Percentiles rank a stretch among this genome's conserved stretches.
Evolutionary conservation across 768 basidiomycete genomes (phyloP).

Genomic region (Psilocybe cubensis): DNA sequence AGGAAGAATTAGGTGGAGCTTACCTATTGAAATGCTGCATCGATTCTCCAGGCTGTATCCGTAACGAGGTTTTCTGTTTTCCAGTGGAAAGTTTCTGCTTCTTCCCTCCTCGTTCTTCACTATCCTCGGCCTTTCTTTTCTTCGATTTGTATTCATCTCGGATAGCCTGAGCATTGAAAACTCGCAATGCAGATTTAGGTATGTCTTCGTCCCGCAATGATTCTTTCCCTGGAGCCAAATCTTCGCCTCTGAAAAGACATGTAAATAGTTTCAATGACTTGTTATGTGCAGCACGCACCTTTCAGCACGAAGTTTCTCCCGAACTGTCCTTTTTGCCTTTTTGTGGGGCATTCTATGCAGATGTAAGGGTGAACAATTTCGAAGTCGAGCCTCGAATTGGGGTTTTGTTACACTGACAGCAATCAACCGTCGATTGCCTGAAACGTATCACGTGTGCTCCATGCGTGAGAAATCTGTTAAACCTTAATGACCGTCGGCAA

Average conservation of each 20-base stretch:
- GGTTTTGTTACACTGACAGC: no score
- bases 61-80: conserved; percentile 31
- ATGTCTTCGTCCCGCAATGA: conserved; percentile 57
- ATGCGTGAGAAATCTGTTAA: no score
- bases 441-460: no score
- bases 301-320: conserved; percentile 44
- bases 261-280: neutral
- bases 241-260: conserved; percentile 41
- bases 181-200: conserved; percentile 69
- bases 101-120: conserved; percentile 26
- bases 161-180: conserved; percentile 65
- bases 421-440: no score
- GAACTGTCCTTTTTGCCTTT: conserved; percentile 54
- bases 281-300: conserved; percentile 37
- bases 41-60: conserved; percentile 70
- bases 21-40: conserved; percentile 79
- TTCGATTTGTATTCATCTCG: conserved; percentile 57
- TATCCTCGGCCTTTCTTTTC: conserved; percentile 43
- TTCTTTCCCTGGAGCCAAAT: conserved; percentile 50
- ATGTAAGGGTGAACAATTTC: neutral
- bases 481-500: no score
- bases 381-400: neutral
- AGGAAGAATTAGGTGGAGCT: conserved; percentile 20
- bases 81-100: conserved; percentile 33
- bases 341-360: conserved; percentile 63